A percentile compares a stretch with the other conserved stretches of the same genome.
These are phyloP conservation scores for Sclerotinia subarctica DNA, from an alignment of 2,329 filamentous ascomycete species.

Conservation along the genomic window DNA sequence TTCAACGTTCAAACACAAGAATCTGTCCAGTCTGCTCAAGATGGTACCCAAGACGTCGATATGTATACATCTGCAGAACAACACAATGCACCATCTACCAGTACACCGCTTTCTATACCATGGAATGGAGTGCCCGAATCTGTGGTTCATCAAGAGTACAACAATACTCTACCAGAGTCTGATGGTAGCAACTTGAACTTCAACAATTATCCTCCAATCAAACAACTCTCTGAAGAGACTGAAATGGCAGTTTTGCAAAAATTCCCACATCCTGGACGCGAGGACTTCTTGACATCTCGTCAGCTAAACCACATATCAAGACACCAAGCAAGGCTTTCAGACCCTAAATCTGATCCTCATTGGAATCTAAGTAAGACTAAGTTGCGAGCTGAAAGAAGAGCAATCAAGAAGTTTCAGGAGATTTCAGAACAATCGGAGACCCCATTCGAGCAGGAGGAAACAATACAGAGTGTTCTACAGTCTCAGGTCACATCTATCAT, in stretches of 20 bases:
- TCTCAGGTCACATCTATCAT: too few species aligned
- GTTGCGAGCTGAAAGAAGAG: background rate
- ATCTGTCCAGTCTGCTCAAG: background rate
- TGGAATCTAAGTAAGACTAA: background rate
- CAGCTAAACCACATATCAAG: background rate
- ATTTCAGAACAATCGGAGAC: background rate
- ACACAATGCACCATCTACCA: background rate
- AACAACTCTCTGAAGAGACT: background rate
- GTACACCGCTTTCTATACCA: too few species aligned
- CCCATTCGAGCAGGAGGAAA: background rate
- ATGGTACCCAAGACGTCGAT: background rate
- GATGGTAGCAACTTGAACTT: background rate
- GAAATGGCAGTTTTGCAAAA: background rate
- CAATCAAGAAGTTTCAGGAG: too few species aligned
- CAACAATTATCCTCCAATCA: background rate
- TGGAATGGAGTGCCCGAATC: background rate
- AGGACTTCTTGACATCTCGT: background rate
- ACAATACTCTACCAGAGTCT: background rate
- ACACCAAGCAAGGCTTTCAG: background rate
- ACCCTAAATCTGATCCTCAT: background rate
- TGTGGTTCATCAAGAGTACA: background rate
- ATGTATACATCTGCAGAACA: background rate
- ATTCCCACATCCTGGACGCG: background rate
- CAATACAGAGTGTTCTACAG: background rate
- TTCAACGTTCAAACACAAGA: background rate